Evolutionary conservation across 345 rosid species (phyloP).

Genomic region (Aegle marmelos): DNA sequence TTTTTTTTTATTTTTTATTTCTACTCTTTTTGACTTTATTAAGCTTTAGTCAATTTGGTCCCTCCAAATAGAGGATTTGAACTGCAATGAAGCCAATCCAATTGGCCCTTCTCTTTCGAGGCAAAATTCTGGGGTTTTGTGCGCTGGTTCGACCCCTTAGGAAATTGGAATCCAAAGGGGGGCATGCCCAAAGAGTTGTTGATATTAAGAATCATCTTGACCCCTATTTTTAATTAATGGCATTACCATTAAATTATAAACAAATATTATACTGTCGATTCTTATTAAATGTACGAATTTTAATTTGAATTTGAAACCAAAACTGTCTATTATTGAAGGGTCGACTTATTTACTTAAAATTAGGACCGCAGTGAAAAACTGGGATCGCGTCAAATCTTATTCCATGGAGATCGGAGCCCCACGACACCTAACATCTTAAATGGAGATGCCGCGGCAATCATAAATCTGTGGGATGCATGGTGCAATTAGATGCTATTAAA

Average conservation of each 20-base stretch:
- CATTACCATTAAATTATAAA: neutral
- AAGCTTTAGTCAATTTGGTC: neutral
- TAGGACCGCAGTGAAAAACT: neutral
- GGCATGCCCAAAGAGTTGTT: neutral
- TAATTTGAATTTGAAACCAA: neutral
- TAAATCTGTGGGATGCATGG: slow-evolving; percentile 4
- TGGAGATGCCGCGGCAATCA: neutral
- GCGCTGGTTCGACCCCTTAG: neutral
- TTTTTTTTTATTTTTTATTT: neutral
- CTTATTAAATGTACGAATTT: too few relatives aligned
- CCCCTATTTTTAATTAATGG: neutral
- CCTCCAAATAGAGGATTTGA: neutral
- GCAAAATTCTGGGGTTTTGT: slow-evolving; percentile 22
- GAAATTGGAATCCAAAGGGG: slow-evolving; percentile 27
- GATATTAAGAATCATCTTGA: neutral
- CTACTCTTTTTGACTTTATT: neutral
- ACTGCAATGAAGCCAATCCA: neutral
- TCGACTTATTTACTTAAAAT: neutral
- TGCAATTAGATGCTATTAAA: neutral
- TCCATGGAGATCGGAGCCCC: neutral
- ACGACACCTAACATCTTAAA: slow-evolving; percentile 14
- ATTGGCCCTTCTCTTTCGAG: slow-evolving; percentile 5
- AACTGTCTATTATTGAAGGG: slow-evolving; percentile 1
- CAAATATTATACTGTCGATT: too few relatives aligned
- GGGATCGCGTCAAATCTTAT: slow-evolving; percentile 5